phyloP scores from a whole-genome alignment of 768 basidiomycete species.

The Royoungia palumana region DNA sequence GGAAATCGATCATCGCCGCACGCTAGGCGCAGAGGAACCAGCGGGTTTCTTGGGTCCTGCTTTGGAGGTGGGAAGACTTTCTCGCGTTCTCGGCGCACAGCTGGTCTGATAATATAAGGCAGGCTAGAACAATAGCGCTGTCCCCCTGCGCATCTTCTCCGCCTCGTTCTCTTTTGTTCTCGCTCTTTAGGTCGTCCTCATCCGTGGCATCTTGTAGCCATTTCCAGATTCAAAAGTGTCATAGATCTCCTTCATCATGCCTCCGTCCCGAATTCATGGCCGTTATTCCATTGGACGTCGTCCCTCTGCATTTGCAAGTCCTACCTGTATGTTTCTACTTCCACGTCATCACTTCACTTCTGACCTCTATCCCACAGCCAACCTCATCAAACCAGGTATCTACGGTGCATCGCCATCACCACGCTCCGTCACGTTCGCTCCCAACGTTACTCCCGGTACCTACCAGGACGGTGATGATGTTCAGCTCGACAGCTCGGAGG shows the following conservation, averaged over 20 bases:
- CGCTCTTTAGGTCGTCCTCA: slow-evolving; percentile 12
- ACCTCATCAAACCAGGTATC: slow-evolving; percentile 49
- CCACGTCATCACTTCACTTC: background rate
- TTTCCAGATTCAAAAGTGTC: slow-evolving; percentile 36
- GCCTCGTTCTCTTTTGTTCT: slow-evolving; percentile 20
- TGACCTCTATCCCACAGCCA: slow-evolving; percentile 19
- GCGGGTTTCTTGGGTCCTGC: slow-evolving; percentile 12
- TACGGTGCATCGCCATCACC: slow-evolving; percentile 46
- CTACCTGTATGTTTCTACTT: slow-evolving; percentile 8
- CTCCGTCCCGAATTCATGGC: slow-evolving; percentile 15
- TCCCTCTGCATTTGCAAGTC: slow-evolving; percentile 37
- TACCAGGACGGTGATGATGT: slow-evolving; percentile 39
- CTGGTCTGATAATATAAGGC: slow-evolving; percentile 23
- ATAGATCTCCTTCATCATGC: slow-evolving; percentile 12
- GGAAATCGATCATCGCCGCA: background rate
- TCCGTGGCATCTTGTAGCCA: slow-evolving; percentile 7
- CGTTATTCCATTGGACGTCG: slow-evolving; percentile 37
- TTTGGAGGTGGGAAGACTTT: slow-evolving; percentile 3
- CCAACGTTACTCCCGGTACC: slow-evolving; percentile 56
- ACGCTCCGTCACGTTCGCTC: slow-evolving; percentile 59
- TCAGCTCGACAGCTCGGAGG: slow-evolving; percentile 20
- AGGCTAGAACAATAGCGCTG: slow-evolving; percentile 25
- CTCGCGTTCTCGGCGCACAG: background rate
- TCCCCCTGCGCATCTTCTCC: slow-evolving; percentile 5
- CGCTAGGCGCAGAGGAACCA: no score